Base-by-base conservation (phyloP, 768 basidiomycete species). In the Trametes cingulata region DNA sequence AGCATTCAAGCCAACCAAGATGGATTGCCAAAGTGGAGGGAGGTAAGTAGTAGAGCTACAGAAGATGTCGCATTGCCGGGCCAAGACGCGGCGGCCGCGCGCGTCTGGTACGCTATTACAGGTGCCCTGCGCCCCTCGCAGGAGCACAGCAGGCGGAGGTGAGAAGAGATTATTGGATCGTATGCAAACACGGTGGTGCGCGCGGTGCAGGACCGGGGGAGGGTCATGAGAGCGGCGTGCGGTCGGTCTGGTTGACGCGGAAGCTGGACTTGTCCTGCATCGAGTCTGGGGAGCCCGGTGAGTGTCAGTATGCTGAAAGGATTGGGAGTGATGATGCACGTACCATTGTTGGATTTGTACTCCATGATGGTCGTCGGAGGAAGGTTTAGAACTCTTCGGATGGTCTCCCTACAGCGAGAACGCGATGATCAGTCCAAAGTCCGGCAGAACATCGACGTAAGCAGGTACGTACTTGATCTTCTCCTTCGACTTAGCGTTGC, bases 301-400 rank as follows among this genome's bases (percentile, higher is more conserved):
- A 37, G 36, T 37, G 14, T 8, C 36, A 37, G n/a, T n/a, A n/a
- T n/a, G n/a, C n/a, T n/a, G 36, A 37, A 37, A 7, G 7, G 14
- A 7, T 14, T 8, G 27, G 7, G 10, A 40, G 22, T 29, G 36
- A 13, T 22, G 35, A 15, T 12, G 4, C 6, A 25, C 13, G 25
- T 58, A 89, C 91, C 91, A 62, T 90, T 93, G 74, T 96, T 96
- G 10, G 93, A 90, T 72, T 96, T 95, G 74, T 97, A 98, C 72
- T 98, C 95, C 86, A 96, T 91, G 61, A 87, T 82, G 1, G 93
- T 95, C 19, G 83, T 77, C 1, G 84, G 68, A 13, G 94, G 88
- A 15, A 98, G 79, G 70, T 85, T 83, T 47, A 98, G 81, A 14
- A 93, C 85, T 66, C 76, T 75, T 47, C 89, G 82, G 65, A 98